Conservation (phyloP, 306 rosid species). For the Medicago arabica region DNA sequence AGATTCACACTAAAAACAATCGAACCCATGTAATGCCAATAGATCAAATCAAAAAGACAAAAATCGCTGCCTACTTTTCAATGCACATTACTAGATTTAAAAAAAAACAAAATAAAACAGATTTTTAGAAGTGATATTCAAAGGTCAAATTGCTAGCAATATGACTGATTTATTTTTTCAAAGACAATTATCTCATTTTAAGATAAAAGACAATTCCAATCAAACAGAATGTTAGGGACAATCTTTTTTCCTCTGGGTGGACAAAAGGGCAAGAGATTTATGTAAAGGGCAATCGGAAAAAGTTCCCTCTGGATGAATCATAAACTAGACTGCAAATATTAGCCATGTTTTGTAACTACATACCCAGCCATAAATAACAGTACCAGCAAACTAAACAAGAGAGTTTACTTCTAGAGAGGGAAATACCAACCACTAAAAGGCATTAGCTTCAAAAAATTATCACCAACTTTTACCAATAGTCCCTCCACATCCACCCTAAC, state of each 20-base stretch:
- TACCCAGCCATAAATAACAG: background rate
- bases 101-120: no score
- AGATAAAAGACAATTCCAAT: background rate
- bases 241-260: background rate
- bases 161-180: background rate
- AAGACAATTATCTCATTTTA: background rate
- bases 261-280: background rate
- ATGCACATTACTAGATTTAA: background rate
- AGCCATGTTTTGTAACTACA: background rate
- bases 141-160: background rate
- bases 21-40: background rate
- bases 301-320: background rate
- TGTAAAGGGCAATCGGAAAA: background rate
- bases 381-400: conserved; percentile 18
- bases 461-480: conserved; percentile 25
- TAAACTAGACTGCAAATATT: conserved; percentile 11
- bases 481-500: background rate
- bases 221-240: background rate
- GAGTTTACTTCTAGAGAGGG: background rate
- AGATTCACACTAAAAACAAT: background rate
- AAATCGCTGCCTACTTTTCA: background rate
- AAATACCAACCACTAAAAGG: background rate
- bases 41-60: background rate
- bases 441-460: background rate
- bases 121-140: background rate